These are phyloP conservation scores for Gossypium bickii DNA, from an alignment of 345 rosid genomes.

Conservation along the genomic window DNA sequence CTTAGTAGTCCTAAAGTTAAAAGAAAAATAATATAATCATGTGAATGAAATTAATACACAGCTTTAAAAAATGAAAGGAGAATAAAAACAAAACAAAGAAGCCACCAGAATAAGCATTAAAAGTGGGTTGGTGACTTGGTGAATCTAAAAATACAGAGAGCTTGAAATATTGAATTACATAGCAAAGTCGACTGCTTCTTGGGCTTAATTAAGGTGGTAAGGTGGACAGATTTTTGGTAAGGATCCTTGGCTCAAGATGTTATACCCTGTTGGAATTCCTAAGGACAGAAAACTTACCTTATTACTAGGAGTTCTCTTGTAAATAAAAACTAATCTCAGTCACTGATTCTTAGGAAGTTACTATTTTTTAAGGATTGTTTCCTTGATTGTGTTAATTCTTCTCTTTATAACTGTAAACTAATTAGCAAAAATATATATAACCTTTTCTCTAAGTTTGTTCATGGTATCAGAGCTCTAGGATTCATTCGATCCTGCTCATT, in stretches of 20 bases:
- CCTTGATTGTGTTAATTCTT: no score
- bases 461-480: no score
- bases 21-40: neutral
- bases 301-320: no score
- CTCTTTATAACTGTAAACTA: no score
- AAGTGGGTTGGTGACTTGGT: neutral
- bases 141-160: neutral
- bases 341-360: no score
- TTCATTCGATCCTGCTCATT: no score
- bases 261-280: no score
- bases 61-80: neutral
- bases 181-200: neutral
- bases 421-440: no score
- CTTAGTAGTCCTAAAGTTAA: conserved; percentile 3
- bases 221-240: neutral
- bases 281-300: no score
- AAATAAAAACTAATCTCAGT: no score
- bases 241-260: neutral
- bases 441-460: no score
- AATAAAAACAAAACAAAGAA: neutral
- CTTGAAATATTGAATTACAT: neutral
- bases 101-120: neutral
- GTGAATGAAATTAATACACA: neutral
- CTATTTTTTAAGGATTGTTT: no score
- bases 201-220: neutral